phyloP scores from a whole-genome alignment of 208 protist genomes.

The Wallacemonas collosoma region DNA sequence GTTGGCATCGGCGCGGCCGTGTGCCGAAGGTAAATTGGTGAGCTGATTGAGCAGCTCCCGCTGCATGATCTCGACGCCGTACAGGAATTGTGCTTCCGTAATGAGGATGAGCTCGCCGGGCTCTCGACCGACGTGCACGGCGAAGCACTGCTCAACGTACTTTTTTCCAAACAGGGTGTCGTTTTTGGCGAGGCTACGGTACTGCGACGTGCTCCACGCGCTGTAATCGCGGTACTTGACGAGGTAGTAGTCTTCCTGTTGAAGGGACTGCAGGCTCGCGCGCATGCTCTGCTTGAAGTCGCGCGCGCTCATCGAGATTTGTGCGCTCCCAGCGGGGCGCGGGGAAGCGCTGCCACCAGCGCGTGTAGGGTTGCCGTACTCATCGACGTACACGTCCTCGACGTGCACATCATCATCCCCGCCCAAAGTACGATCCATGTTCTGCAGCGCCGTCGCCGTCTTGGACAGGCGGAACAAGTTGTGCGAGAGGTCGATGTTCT shows the following conservation, averaged over 20 bases:
- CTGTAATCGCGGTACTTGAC: constrained; percentile 87
- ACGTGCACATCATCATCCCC: constrained; percentile 33
- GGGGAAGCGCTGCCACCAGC: constrained; percentile 11
- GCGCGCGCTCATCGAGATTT: constrained; percentile 43
- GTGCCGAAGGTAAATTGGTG: constrained; percentile 25
- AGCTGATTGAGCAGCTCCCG: constrained; percentile 65
- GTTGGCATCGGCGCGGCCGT: constrained; percentile 26
- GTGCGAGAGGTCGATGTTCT: constrained; percentile 82
- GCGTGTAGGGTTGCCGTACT: constrained; percentile 12
- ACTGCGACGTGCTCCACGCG: constrained; percentile 56
- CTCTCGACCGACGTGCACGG: constrained; percentile 78
- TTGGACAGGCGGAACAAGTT: constrained; percentile 79
- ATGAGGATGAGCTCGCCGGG: constrained; percentile 77
- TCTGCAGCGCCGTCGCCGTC: constrained; percentile 66
- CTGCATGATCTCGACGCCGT: constrained; percentile 75
- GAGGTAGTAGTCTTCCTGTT: constrained; percentile 86
- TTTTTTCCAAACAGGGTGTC: constrained; percentile 66
- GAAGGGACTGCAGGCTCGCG: constrained; percentile 55
- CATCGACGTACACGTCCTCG: constrained; percentile 21
- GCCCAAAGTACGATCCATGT: constrained; percentile 63
- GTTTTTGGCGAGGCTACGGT: constrained; percentile 53
- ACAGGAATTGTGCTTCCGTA: constrained; percentile 79
- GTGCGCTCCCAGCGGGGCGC: constrained; percentile 9
- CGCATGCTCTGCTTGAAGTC: constrained; percentile 65
- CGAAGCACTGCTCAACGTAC: constrained; percentile 88